Evolutionary conservation across 2,329 filamentous ascomycete genomes (phyloP).

Genomic region (Leptographium radiaticola): DNA sequence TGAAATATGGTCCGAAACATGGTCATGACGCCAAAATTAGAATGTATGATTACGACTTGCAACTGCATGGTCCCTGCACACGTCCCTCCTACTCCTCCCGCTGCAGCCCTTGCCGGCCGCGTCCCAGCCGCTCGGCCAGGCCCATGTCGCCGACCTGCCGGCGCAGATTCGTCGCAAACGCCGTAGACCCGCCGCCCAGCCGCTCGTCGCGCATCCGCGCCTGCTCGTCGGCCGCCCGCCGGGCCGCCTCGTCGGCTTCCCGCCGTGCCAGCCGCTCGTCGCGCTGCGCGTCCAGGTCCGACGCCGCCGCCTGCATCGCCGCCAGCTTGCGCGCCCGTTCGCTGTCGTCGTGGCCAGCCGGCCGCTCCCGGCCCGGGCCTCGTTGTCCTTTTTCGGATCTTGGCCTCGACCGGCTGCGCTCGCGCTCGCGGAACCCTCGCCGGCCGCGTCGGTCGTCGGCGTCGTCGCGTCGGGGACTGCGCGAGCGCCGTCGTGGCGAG

Average conservation of each 20-base stretch:
- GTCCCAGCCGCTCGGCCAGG: conserved; percentile 37
- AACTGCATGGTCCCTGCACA: too few species aligned
- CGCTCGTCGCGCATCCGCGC: conserved; percentile 37
- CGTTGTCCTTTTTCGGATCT: too few species aligned
- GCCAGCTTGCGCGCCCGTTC: conserved; percentile 55
- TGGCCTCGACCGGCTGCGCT: not conserved
- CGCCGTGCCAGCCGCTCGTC: conserved; percentile 53
- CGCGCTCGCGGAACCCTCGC: not conserved
- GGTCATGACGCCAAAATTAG: too few species aligned
- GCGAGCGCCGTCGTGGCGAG: too few species aligned
- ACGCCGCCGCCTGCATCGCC: conserved; percentile 60
- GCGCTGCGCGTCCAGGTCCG: conserved; percentile 57
- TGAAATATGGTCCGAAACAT: too few species aligned
- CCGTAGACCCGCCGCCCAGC: conserved; percentile 11
- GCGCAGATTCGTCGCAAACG: conserved; percentile 52
- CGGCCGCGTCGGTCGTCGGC: not conserved
- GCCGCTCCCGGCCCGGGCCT: not conserved
- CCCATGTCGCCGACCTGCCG: conserved; percentile 40
- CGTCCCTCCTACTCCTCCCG: conserved; percentile 36
- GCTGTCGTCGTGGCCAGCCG: conserved; percentile 15
- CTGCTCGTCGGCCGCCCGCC: conserved; percentile 53
- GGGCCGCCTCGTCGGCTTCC: conserved; percentile 49
- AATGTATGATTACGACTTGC: too few species aligned
- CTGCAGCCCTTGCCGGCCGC: conserved; percentile 30
- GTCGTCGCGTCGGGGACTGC: too few species aligned